These are phyloP conservation scores for Lodderomyces pseudojiufengensis DNA, from an alignment of 1,139 yeast species.

Conservation along the genomic window DNA sequence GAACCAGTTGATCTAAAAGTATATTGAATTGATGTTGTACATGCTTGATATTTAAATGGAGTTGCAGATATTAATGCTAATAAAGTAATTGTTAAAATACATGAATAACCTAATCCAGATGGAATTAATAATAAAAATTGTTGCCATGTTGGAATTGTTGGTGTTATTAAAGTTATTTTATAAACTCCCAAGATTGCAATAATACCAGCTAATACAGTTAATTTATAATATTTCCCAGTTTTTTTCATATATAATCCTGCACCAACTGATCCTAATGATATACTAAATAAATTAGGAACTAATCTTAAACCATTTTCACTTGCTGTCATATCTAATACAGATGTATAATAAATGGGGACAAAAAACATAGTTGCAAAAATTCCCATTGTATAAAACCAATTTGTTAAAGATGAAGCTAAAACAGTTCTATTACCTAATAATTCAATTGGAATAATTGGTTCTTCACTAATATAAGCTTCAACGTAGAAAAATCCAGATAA, in stretches of 20 bases:
- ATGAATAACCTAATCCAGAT: slow-evolving; percentile 58
- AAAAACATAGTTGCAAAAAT: slow-evolving; percentile 55
- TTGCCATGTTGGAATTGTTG: slow-evolving; percentile 37
- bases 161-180: slow-evolving; percentile 34
- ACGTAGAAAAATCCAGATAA: slow-evolving; percentile 41
- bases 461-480: slow-evolving; percentile 54
- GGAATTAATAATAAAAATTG: slow-evolving; percentile 35
- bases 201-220: slow-evolving; percentile 44
- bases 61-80: slow-evolving; percentile 64
- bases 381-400: slow-evolving; percentile 62
- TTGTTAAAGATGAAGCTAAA: slow-evolving; percentile 60
- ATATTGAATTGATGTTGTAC: slow-evolving; percentile 72
- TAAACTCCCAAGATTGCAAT: slow-evolving; percentile 45
- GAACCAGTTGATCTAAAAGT: slow-evolving; percentile 75
- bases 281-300: slow-evolving; percentile 66
- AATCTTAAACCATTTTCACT: slow-evolving; percentile 61
- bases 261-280: slow-evolving; percentile 63
- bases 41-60: slow-evolving; percentile 62
- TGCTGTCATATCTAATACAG: slow-evolving; percentile 54
- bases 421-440: slow-evolving; percentile 57
- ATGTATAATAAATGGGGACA: slow-evolving; percentile 60
- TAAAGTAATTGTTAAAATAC: slow-evolving; percentile 62
- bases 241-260: slow-evolving; percentile 66
- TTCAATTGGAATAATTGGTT: slow-evolving; percentile 65
- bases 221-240: slow-evolving; percentile 63